A percentile compares a stretch with the other conserved stretches of the same genome.
Conservation (phyloP, 1,284 basidiomycete species). For the Austroboletus niveus region DNA sequence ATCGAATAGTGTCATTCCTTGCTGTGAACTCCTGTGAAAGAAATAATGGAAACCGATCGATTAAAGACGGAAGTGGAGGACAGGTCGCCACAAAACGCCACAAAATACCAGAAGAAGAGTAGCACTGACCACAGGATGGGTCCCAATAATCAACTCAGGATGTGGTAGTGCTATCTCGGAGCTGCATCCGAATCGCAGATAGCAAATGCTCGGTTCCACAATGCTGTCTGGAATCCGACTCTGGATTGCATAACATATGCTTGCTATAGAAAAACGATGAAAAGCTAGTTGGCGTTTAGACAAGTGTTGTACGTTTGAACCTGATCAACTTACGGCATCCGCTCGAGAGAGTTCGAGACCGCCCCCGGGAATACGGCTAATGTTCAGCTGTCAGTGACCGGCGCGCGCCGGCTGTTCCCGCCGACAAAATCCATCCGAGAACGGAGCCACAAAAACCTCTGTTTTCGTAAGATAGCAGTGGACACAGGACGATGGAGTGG, state of each 20-base stretch:
- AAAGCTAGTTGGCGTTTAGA: neutral
- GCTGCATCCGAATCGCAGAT: no score
- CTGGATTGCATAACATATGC: no score
- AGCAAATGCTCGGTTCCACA: no score
- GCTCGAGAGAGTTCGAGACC: no score
- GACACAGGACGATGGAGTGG: conserved; percentile 5
- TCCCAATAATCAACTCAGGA: neutral
- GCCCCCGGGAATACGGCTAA: no score
- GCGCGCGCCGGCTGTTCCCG: neutral
- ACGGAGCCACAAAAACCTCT: neutral
- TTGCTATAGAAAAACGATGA: no score
- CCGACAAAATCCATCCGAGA: neutral
- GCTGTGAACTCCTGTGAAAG: conserved; percentile 26
- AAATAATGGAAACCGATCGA: conserved; percentile 14
- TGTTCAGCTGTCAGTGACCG: no score
- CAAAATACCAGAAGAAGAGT: conserved; percentile 1
- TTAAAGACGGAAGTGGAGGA: conserved; percentile 12
- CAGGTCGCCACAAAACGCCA: conserved; percentile 2
- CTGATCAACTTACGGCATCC: neutral
- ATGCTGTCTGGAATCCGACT: no score
- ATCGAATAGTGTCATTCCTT: neutral
- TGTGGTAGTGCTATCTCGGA: neutral
- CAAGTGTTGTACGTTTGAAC: neutral
- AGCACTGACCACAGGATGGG: conserved; percentile 21
- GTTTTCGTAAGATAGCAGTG: neutral